phyloP scores from a whole-genome alignment of 768 basidiomycete genomes.

The Lactarius sanguifluus region DNA sequence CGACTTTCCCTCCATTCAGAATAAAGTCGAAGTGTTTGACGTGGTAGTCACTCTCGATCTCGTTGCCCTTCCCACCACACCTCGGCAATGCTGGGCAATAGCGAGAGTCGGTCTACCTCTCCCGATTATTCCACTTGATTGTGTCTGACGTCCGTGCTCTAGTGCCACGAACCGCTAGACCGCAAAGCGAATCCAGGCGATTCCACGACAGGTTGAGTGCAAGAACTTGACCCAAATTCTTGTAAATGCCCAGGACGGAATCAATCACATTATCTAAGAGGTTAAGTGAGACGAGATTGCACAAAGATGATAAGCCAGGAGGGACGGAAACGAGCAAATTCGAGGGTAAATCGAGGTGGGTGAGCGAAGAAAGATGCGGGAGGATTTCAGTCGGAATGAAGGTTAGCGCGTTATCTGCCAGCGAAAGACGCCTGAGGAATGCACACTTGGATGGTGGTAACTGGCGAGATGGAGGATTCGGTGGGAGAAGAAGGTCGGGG shows the following conservation, averaged over 20 bases:
- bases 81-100: slow-evolving; percentile 74
- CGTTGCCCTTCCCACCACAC: slow-evolving; percentile 84
- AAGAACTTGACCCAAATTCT: slow-evolving; percentile 74
- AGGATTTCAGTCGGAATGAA: slow-evolving; percentile 34
- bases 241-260: slow-evolving; percentile 86
- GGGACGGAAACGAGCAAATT: slow-evolving; percentile 89
- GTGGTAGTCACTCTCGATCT: slow-evolving; percentile 59
- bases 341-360: slow-evolving; percentile 85
- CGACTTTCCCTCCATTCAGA: slow-evolving; percentile 70
- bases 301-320: slow-evolving; percentile 66
- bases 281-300: slow-evolving; percentile 86
- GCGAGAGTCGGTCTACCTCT: slow-evolving; percentile 80
- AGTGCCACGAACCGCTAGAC: slow-evolving; percentile 84
- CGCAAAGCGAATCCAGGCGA: slow-evolving; percentile 91
- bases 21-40: slow-evolving; percentile 82
- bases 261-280: slow-evolving; percentile 98
- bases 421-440: no score
- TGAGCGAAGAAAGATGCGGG: slow-evolving; percentile 67
- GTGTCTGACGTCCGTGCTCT: slow-evolving; percentile 79
- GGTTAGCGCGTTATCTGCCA: no score
- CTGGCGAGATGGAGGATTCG: no score
- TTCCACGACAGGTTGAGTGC: slow-evolving; percentile 81
- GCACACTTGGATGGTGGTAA: no score
- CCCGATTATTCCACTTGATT: slow-evolving; percentile 80
- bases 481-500: no score